Evolutionary conservation across 2,329 filamentous ascomycete genomes (phyloP), one percentile per base, ranked within the genome.

Genomic region (Ophiostoma sp.): DNA sequence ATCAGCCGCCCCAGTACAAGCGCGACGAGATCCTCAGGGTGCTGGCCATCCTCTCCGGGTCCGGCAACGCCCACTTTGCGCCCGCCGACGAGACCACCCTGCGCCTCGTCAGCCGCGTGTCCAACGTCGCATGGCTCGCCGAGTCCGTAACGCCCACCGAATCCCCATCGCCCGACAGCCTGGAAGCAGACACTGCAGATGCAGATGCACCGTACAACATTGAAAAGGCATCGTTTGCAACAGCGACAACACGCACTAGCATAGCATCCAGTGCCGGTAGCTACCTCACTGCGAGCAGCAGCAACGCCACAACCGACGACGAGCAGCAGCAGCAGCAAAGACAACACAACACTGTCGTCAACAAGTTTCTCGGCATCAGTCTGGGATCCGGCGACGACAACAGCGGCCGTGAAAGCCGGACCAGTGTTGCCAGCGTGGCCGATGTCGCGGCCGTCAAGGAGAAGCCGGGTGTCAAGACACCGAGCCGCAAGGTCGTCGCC

Each of bases 1-100:
- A 87, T 74, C 85, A 91, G 67, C 89, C 93, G 27, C 92, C 92
- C 0, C 88, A 97, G 76, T 98, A 99, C 82, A 99, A 98, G 77
- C 87, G 88, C 42, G 87, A 93, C 58, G 94, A 98, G 76, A 86
- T 99, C 55, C 80, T 89, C 52, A 89, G 87, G 70, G 84, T 97
- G 38, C 82, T 99, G 16, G 84, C 83, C 66, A 85, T 96, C 14
- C 83, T 98, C 2, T 83, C 85, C 8, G 86, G 87, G 2, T 83
- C 84, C 1, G 85, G 85, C 18, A 90, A 87, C 69, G 84, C 82
- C 2, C 91, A 96, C 76, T 95, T 95, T 77, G 89, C 89, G 12
- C 90, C 91, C 0, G 87, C 89, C 2, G 91, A 95, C 71, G 89
- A 91, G 73, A 96, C 91, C 0, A 94, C 92, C 0, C 76, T 91